Percentiles rank a stretch among this genome's conserved stretches.
Conservation (phyloP, 2,329 filamentous ascomycete genomes). For the Penicillium sclerotiorum region DNA sequence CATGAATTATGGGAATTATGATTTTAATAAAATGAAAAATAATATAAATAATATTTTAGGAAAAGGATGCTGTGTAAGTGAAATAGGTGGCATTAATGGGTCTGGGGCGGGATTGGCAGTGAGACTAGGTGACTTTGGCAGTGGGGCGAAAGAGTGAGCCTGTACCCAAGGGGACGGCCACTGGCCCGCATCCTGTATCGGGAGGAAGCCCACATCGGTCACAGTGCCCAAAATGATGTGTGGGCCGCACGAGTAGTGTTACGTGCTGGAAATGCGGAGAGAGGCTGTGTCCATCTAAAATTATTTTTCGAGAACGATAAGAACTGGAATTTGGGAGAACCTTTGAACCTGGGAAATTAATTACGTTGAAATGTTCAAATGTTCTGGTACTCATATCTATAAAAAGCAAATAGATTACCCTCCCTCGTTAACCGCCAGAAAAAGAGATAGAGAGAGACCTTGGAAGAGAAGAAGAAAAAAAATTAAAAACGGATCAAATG, state of each 20-base stretch:
- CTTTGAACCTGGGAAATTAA: too few relatives aligned
- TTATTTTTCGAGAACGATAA: too few relatives aligned
- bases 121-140: neutral
- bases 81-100: conserved; percentile 10
- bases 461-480: too few relatives aligned
- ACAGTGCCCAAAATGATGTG: conserved; percentile 15
- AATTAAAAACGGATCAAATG: too few relatives aligned
- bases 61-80: conserved; percentile 14
- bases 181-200: conserved; percentile 9
- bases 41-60: conserved; percentile 2
- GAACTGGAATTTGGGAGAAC: too few relatives aligned
- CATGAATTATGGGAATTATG: neutral
- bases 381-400: too few relatives aligned
- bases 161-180: conserved; percentile 11
- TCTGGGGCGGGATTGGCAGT: conserved; percentile 20
- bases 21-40: conserved; percentile 4
- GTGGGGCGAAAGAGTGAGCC: neutral
- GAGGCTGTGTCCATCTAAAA: neutral
- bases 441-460: too few relatives aligned
- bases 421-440: too few relatives aligned
- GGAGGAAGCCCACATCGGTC: conserved; percentile 13
- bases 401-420: too few relatives aligned
- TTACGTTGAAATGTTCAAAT: too few relatives aligned
- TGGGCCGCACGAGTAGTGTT: conserved; percentile 13
- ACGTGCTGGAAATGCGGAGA: conserved; percentile 23